Conservation (phyloP, 2,329 filamentous ascomycete genomes). For the Trichoderma guizhouense region DNA sequence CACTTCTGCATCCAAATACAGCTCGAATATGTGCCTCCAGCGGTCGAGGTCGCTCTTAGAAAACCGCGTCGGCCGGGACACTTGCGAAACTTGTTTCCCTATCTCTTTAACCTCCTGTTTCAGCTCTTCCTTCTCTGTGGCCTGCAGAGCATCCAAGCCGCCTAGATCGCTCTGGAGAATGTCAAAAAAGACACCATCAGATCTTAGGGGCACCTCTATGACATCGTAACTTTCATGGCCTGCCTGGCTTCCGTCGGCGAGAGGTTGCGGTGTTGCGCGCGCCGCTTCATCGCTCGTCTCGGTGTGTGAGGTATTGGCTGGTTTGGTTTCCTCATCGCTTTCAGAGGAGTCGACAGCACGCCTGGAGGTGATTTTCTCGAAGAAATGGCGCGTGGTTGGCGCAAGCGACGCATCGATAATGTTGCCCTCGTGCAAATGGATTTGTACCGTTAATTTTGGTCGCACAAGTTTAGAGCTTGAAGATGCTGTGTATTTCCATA, state of each 20-base stretch:
- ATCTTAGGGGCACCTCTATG: slow-evolving; percentile 72
- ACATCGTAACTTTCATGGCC: slow-evolving; percentile 27
- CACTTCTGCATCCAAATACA: slow-evolving; percentile 74
- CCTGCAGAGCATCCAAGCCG: slow-evolving; percentile 65
- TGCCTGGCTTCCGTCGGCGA: not conserved
- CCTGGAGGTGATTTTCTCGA: slow-evolving; percentile 57
- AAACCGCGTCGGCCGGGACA: slow-evolving; percentile 62
- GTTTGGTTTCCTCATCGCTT: not conserved
- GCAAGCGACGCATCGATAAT: slow-evolving; percentile 67
- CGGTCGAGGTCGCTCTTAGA: slow-evolving; percentile 65
- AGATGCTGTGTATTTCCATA: slow-evolving; percentile 28
- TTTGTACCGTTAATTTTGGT: slow-evolving; percentile 67
- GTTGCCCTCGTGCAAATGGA: slow-evolving; percentile 63
- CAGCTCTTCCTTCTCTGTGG: slow-evolving; percentile 62
- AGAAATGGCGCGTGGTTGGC: slow-evolving; percentile 59
- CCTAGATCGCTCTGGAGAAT: slow-evolving; percentile 69
- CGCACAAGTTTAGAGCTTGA: slow-evolving; percentile 49
- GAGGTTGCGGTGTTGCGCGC: not conserved
- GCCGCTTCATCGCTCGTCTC: not conserved
- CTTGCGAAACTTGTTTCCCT: slow-evolving; percentile 59
- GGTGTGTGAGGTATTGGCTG: not conserved
- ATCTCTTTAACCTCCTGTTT: slow-evolving; percentile 60
- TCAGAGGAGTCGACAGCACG: slow-evolving; percentile 26
- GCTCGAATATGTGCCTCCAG: slow-evolving; percentile 78
- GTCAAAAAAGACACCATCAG: slow-evolving; percentile 77